Percentiles rank a stretch among this genome's conserved stretches.
phyloP scores from a whole-genome alignment of 306 rosid species.

The Castanea crenata region DNA sequence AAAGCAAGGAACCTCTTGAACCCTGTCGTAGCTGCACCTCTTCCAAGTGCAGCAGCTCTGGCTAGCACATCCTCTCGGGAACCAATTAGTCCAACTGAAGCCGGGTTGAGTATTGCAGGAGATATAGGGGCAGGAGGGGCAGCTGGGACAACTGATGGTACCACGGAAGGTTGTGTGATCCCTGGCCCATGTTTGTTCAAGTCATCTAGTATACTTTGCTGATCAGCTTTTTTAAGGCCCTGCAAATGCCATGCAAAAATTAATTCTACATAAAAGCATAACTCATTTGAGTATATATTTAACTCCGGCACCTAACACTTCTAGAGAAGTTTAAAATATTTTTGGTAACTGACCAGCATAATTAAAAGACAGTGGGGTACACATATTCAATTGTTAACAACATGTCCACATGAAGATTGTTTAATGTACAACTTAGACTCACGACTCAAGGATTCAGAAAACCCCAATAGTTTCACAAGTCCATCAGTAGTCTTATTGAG shows the following conservation, averaged over 20 bases:
- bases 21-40: constrained; percentile 98
- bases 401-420: too few relatives aligned
- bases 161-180: constrained; percentile 63
- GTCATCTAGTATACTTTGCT: constrained; percentile 88
- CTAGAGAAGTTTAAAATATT: too few relatives aligned
- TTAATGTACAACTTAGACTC: too few relatives aligned
- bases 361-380: not conserved
- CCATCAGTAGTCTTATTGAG: not conserved
- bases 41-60: constrained; percentile 97
- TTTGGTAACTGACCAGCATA: not conserved
- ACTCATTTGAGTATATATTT: not conserved
- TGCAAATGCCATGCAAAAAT: constrained; percentile 34
- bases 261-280: constrained; percentile 10
- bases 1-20: constrained; percentile 97
- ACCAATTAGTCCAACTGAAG: constrained; percentile 54
- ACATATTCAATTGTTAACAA: too few relatives aligned
- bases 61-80: constrained; percentile 88
- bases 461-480: too few relatives aligned
- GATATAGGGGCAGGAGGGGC: constrained; percentile 42
- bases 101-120: constrained; percentile 46
- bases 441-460: too few relatives aligned
- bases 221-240: constrained; percentile 92
- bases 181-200: constrained; percentile 92
- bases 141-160: constrained; percentile 45
- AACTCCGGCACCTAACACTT: not conserved